These are phyloP conservation scores for Colletotrichum orchidophilum DNA, from an alignment of 2,329 filamentous ascomycete genomes.

Conservation along the genomic window DNA sequence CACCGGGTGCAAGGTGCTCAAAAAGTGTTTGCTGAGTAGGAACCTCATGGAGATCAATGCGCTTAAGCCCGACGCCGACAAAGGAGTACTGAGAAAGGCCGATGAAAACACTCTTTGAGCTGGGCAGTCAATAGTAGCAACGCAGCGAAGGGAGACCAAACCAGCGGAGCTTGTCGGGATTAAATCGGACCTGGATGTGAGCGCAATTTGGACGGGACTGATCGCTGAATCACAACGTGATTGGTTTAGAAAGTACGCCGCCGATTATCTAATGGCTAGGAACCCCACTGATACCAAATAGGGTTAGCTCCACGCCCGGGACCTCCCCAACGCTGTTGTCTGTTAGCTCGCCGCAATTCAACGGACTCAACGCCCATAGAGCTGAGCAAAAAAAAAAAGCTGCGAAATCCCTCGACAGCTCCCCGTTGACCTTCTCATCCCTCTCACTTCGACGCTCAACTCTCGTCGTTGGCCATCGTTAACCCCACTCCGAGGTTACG, in stretches of 20 bases:
- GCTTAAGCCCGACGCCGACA: conserved; percentile 7
- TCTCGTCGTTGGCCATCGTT: conserved; percentile 32
- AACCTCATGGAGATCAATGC: not conserved
- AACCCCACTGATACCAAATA: not conserved
- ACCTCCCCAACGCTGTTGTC: conserved; percentile 34
- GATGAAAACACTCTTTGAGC: not conserved
- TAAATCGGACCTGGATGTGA: conserved; percentile 11
- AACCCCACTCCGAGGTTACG: conserved; percentile 22
- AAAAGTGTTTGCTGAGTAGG: not conserved
- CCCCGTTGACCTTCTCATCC: conserved; percentile 26
- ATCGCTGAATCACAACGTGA: not conserved
- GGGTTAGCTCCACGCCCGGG: conserved; percentile 14
- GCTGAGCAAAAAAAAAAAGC: conserved; percentile 34
- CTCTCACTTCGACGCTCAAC: conserved; percentile 31
- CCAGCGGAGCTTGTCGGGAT: conserved; percentile 15
- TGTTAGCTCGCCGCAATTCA: conserved; percentile 36
- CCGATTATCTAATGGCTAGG: conserved; percentile 20
- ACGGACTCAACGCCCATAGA: conserved; percentile 36
- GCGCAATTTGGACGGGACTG: conserved; percentile 1
- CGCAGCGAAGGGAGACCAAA: not conserved
- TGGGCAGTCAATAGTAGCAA: not conserved
- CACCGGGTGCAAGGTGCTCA: conserved; percentile 2
- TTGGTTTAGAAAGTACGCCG: not conserved
- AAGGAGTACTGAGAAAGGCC: not conserved
- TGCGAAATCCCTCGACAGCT: conserved; percentile 37